These are phyloP conservation scores for Plasmodium adleri DNA, from an alignment of 169 alveolate species.

Conservation along the genomic window DNA sequence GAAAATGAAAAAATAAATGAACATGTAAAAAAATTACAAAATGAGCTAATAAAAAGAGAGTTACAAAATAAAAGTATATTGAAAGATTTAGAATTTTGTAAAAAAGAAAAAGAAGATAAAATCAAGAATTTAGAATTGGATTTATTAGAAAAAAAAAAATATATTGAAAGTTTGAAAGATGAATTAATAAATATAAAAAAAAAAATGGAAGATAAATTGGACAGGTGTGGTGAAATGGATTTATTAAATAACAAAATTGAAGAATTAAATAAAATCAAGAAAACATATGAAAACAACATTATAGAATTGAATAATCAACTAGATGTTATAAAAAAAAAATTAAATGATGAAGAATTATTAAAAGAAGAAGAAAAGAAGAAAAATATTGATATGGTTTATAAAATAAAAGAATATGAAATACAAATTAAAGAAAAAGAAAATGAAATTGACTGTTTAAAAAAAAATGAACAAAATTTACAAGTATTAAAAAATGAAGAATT, in stretches of 20 bases:
- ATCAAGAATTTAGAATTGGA: neutral
- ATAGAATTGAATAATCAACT: slow-evolving; percentile 6
- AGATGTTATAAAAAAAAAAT: neutral
- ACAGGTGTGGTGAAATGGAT: neutral
- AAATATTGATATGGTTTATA: neutral
- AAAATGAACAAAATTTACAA: neutral
- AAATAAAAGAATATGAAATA: neutral
- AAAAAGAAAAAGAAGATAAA: slow-evolving; percentile 23
- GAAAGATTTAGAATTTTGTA: slow-evolving; percentile 15
- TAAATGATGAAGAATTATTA: neutral
- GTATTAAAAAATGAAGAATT: neutral
- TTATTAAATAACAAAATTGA: neutral
- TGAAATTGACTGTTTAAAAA: slow-evolving; percentile 4
- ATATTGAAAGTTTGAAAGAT: slow-evolving; percentile 4
- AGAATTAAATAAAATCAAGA: neutral
- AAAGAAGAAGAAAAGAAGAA: slow-evolving; percentile 31
- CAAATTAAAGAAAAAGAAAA: slow-evolving; percentile 26
- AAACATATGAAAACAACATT: neutral
- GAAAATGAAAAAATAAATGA: slow-evolving; percentile 32
- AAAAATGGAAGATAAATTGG: neutral
- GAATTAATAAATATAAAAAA: slow-evolving; percentile 1
- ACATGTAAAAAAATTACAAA: neutral
- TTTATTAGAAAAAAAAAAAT: slow-evolving; percentile 29
- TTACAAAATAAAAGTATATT: slow-evolving; percentile 5
- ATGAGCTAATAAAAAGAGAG: slow-evolving; percentile 17